phyloP scores from a whole-genome alignment of 1,284 basidiomycete genomes.

The Abortiporus biennis region DNA sequence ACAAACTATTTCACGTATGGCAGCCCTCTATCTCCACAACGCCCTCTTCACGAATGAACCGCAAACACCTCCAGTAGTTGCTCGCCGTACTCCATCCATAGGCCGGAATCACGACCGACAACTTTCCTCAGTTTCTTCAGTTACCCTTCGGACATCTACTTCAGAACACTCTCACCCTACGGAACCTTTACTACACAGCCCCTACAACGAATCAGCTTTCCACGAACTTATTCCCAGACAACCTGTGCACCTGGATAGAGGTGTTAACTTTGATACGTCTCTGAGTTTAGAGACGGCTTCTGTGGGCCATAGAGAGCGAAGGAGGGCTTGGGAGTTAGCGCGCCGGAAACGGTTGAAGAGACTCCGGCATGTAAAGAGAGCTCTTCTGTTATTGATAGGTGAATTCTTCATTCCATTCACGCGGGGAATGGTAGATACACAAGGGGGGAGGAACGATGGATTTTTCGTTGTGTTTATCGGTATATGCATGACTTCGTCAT shows the following conservation, averaged over 20 bases:
- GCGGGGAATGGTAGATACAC: not conserved
- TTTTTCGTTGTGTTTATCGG: no score
- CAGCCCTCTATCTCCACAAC: conserved; percentile 52
- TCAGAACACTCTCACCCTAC: conserved; percentile 45
- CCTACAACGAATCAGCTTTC: conserved; percentile 34
- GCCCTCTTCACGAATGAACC: conserved; percentile 40
- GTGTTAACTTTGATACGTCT: conserved; percentile 28
- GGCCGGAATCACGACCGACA: conserved; percentile 25
- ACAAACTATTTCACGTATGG: no score
- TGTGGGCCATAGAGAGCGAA: conserved; percentile 32
- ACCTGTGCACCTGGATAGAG: conserved; percentile 32
- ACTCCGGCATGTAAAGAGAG: conserved; percentile 30
- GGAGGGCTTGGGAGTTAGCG: conserved; percentile 28
- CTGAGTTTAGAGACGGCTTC: conserved; percentile 38
- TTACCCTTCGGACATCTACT: conserved; percentile 40
- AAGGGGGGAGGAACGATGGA: not conserved
- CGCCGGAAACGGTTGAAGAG: conserved; percentile 35
- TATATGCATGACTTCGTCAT: no score
- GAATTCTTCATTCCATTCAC: conserved; percentile 16
- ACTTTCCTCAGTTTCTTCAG: conserved; percentile 41
- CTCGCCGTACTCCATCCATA: conserved; percentile 17
- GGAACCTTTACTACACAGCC: conserved; percentile 38
- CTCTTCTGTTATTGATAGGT: conserved; percentile 46
- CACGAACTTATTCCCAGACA: conserved; percentile 42
- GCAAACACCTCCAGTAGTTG: conserved; percentile 14